These are phyloP conservation scores for Ophiosphaerella narmari DNA, from an alignment of 2,329 filamentous ascomycete species.

Conservation along the genomic window DNA sequence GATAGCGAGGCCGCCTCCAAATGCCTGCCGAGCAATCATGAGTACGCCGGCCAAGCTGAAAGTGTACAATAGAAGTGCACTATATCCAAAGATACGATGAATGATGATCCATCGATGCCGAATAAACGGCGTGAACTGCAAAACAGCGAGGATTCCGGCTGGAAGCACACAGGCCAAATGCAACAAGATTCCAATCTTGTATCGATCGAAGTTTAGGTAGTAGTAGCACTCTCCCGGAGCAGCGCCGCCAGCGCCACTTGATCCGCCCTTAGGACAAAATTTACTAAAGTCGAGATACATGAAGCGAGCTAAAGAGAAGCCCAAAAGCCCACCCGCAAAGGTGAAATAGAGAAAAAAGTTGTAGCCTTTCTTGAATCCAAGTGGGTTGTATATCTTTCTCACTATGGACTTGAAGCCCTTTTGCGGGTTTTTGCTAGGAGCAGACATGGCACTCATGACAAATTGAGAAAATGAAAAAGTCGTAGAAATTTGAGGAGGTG, in stretches of 20 bases:
- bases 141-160: constrained; percentile 45
- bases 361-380: constrained; percentile 63
- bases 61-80: constrained; percentile 55
- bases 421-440: constrained; percentile 9
- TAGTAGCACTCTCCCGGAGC: constrained; percentile 54
- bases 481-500: background rate
- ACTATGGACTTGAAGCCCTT: constrained; percentile 16
- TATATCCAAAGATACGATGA: constrained; percentile 66
- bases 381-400: constrained; percentile 35
- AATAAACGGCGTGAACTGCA: constrained; percentile 52
- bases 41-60: constrained; percentile 56
- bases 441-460: constrained; percentile 13
- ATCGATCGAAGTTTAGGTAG: constrained; percentile 38
- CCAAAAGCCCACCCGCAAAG: constrained; percentile 23
- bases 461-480: background rate
- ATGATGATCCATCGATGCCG: constrained; percentile 56
- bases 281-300: constrained; percentile 55
- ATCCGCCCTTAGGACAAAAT: constrained; percentile 19
- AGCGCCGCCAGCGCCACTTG: constrained; percentile 22
- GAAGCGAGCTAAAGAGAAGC: constrained; percentile 54
- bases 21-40: constrained; percentile 57
- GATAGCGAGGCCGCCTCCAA: constrained; percentile 60
- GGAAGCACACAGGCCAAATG: constrained; percentile 51
- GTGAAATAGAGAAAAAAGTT: constrained; percentile 59
- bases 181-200: constrained; percentile 48